Conservation (phyloP, 2,329 filamentous ascomycete genomes). For the Cercospora brassicicola region DNA sequence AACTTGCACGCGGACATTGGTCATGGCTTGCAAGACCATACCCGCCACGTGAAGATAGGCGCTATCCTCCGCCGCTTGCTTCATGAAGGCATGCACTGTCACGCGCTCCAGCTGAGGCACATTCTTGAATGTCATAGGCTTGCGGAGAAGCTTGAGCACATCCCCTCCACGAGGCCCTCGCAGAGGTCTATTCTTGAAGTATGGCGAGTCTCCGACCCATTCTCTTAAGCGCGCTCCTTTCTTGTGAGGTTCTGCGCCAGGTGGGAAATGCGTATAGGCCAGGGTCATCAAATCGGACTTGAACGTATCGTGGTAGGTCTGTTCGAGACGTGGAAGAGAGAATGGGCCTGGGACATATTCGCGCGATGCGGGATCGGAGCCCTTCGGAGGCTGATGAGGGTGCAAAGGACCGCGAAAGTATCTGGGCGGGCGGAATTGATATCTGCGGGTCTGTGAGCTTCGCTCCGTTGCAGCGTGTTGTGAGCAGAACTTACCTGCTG, state of each 20-base stretch:
- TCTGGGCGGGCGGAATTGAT: conserved; percentile 90
- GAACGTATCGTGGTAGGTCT: conserved; percentile 85
- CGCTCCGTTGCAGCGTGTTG: neutral
- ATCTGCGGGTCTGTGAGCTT: conserved; percentile 56
- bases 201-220: conserved; percentile 90
- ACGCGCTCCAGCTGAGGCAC: conserved; percentile 79
- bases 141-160: conserved; percentile 66
- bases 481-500: conserved; percentile 13
- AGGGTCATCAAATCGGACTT: conserved; percentile 85
- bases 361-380: conserved; percentile 83
- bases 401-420: conserved; percentile 93
- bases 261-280: conserved; percentile 81
- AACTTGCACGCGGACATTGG: conserved; percentile 69
- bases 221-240: conserved; percentile 68
- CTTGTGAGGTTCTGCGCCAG: conserved; percentile 64
- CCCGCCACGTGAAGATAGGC: conserved; percentile 78
- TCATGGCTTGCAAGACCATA: conserved; percentile 82
- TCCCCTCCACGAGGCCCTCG: conserved; percentile 80
- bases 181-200: conserved; percentile 86
- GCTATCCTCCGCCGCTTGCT: conserved; percentile 66
- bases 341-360: conserved; percentile 90
- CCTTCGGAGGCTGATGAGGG: conserved; percentile 83
- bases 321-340: conserved; percentile 78
- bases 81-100: conserved; percentile 74
- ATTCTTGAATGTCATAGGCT: conserved; percentile 73